Evolutionary conservation across 2,329 filamentous ascomycete genomes (phyloP).

Genomic region (Epichloe bromicola): DNA sequence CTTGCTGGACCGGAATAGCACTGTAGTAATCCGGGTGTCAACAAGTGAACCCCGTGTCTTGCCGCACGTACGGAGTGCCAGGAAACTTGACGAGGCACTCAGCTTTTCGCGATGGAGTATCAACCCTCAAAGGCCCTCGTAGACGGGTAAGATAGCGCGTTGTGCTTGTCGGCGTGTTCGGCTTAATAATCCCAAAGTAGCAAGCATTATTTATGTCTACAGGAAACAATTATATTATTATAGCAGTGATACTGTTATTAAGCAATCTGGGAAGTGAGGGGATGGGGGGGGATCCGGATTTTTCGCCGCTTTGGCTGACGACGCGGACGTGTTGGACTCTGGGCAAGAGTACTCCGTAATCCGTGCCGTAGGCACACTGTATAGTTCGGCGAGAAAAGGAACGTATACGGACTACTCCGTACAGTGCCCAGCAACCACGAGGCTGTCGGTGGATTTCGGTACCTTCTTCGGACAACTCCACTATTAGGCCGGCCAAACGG

Average conservation of each 20-base stretch:
- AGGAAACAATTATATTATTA: neutral
- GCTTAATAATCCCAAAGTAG: neutral
- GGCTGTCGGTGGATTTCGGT: neutral
- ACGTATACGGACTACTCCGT: no score
- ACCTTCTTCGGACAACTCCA: slow-evolving; percentile 26
- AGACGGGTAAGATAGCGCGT: neutral
- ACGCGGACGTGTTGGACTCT: no score
- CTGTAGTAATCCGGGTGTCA: neutral
- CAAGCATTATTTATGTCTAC: neutral
- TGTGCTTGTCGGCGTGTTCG: neutral
- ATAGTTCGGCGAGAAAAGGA: neutral
- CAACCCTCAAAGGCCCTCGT: no score
- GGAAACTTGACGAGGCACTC: neutral
- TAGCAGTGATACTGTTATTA: neutral
- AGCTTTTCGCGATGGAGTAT: no score
- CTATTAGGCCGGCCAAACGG: slow-evolving; percentile 46
- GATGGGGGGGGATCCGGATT: no score
- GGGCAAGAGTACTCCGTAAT: no score
- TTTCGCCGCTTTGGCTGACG: no score
- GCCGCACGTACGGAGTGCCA: neutral
- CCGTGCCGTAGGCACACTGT: neutral
- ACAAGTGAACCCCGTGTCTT: neutral
- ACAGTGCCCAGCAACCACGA: neutral
- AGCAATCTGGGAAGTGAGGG: no score
- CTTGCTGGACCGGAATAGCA: neutral